Evolutionary conservation across 139 green algal species (phyloP).

Genomic region (Coelastrella sp.): DNA sequence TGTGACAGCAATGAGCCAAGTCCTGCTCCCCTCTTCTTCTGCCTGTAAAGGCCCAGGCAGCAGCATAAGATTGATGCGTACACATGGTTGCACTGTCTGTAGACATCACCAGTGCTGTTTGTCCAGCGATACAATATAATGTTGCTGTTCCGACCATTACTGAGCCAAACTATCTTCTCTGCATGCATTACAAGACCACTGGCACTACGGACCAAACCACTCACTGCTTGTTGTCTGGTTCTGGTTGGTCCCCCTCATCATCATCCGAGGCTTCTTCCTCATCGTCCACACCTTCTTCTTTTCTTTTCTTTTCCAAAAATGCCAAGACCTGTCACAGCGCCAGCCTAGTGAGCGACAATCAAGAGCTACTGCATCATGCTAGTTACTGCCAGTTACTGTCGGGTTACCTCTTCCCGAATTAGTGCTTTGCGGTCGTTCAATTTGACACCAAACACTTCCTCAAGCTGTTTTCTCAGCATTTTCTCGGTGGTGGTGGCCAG

Average conservation of each 20-base stretch:
- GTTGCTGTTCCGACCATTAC: too few species aligned
- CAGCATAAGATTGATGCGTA: not conserved
- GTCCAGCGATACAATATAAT: too few species aligned
- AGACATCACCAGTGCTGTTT: too few species aligned
- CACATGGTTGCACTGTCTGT: not conserved
- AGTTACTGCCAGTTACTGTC: too few species aligned
- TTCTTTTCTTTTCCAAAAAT: constrained; percentile 45
- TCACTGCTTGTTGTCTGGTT: too few species aligned
- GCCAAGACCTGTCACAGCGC: constrained; percentile 48
- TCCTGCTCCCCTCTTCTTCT: not conserved
- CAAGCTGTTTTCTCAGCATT: constrained; percentile 76
- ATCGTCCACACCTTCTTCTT: constrained; percentile 47
- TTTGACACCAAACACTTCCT: constrained; percentile 69
- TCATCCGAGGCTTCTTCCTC: constrained; percentile 48
- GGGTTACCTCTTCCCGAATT: constrained; percentile 55
- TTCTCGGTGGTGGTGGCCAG: constrained; percentile 73
- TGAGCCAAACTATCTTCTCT: too few species aligned
- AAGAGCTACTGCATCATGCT: not conserved
- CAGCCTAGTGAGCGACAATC: not conserved
- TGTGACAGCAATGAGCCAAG: constrained; percentile 55
- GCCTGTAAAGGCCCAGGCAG: constrained; percentile 5
- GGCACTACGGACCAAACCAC: too few species aligned
- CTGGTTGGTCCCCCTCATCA: constrained; percentile 42
- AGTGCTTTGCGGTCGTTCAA: constrained; percentile 70
- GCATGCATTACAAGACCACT: too few species aligned